Percentiles rank a stretch among this genome's conserved stretches.
phyloP scores from a whole-genome alignment of 805 yeast species.

The Torulaspora delbrueckii region DNA sequence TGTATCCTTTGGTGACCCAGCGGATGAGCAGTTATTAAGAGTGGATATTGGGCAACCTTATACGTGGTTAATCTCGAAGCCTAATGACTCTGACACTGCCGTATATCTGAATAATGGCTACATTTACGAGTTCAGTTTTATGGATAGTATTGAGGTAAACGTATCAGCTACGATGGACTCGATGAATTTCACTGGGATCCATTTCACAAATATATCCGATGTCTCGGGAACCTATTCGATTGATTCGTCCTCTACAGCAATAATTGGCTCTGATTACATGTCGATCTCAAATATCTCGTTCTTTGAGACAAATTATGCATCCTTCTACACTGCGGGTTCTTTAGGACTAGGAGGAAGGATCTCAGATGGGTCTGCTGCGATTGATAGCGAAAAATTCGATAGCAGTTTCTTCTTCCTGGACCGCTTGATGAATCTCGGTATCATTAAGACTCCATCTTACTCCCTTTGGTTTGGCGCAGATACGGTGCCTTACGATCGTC shows the following conservation, averaged over 20 bases:
- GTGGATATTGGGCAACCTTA: constrained; percentile 40
- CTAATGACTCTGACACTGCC: constrained; percentile 20
- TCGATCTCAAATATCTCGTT: constrained; percentile 34
- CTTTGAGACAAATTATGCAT: constrained; percentile 37
- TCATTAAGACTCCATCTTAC: constrained; percentile 40
- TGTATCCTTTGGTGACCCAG: constrained; percentile 32
- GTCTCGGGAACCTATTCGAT: background rate
- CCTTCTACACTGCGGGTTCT: constrained; percentile 38
- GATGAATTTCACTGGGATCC: constrained; percentile 16
- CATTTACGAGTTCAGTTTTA: constrained; percentile 18
- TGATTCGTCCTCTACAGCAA: background rate
- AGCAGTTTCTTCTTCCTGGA: constrained; percentile 34
- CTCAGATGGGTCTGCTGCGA: constrained; percentile 12
- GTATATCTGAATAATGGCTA: constrained; percentile 6
- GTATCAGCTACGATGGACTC: constrained; percentile 26
- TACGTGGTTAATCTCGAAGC: constrained; percentile 33
- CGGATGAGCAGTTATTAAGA: constrained; percentile 29
- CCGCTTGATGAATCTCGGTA: constrained; percentile 27
- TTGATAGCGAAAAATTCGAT: constrained; percentile 19
- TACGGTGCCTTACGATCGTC: constrained; percentile 9
- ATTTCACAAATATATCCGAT: background rate
- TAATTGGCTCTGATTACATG: constrained; percentile 5
- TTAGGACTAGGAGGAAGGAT: constrained; percentile 42
- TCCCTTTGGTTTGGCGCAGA: constrained; percentile 40
- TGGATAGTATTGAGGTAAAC: constrained; percentile 24